Percentiles rank a stretch among this genome's conserved stretches.
Evolutionary conservation across 2,329 filamentous ascomycete genomes (phyloP).

Genomic region (Fusarium anthophilum): DNA sequence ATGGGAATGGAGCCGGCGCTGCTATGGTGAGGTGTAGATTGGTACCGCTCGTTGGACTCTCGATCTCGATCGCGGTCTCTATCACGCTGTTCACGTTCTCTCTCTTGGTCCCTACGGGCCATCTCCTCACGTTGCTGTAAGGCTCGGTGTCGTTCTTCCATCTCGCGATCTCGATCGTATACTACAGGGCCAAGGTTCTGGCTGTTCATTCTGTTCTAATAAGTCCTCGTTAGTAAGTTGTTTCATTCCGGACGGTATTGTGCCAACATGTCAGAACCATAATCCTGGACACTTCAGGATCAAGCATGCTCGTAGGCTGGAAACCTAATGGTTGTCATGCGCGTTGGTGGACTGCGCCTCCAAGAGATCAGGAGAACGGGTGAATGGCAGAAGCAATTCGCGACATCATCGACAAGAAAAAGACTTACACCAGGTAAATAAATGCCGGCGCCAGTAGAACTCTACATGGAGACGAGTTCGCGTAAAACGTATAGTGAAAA

Average conservation of each 20-base stretch:
- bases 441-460: constrained; percentile 44
- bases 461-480: constrained; percentile 50
- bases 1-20: constrained; percentile 89
- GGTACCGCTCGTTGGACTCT: constrained; percentile 73
- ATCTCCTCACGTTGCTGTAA: constrained; percentile 60
- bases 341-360: constrained; percentile 20
- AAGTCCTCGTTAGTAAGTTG: constrained; percentile 19
- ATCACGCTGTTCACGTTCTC: constrained; percentile 67
- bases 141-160: constrained; percentile 59
- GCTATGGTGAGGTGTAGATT: constrained; percentile 80
- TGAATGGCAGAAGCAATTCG: constrained; percentile 31
- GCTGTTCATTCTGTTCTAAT: constrained; percentile 56
- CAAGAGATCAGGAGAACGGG: constrained; percentile 40
- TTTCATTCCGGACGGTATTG: neutral
- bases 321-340: neutral
- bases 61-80: constrained; percentile 63
- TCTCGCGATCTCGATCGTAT: constrained; percentile 60
- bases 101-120: constrained; percentile 55
- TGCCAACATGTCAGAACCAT: neutral
- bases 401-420: constrained; percentile 37
- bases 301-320: neutral
- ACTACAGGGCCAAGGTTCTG: constrained; percentile 53
- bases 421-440: constrained; percentile 50
- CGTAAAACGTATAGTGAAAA: constrained; percentile 22
- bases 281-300: neutral